phyloP scores from a whole-genome alignment of 1,284 basidiomycete genomes.

The Ganoderma meredithae region DNA sequence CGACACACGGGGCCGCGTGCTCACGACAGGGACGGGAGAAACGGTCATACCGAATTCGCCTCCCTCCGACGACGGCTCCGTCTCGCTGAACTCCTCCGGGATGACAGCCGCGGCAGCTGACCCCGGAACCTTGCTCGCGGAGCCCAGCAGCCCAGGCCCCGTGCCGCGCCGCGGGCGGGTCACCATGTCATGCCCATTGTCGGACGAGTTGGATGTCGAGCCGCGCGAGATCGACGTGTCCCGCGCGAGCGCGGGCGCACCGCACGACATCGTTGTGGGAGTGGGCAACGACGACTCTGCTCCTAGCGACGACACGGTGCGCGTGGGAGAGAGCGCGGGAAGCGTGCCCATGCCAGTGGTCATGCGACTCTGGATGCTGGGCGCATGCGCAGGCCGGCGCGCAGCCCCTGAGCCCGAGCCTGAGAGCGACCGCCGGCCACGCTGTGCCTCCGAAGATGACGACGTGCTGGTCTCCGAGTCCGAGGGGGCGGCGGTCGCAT shows the following conservation, averaged over 20 bases:
- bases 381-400: constrained; percentile 17
- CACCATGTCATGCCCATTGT: constrained; percentile 21
- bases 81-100: constrained; percentile 30
- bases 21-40: not conserved
- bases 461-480: constrained; percentile 25
- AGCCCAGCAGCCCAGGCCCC: constrained; percentile 2
- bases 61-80: constrained; percentile 27
- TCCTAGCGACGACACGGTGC: constrained; percentile 36
- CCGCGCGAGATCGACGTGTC: constrained; percentile 30
- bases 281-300: constrained; percentile 35
- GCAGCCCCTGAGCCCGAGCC: not conserved
- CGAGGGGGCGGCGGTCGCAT: constrained; percentile 13
- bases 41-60: constrained; percentile 20
- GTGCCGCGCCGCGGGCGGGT: constrained; percentile 13
- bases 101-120: constrained; percentile 14
- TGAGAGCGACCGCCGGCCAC: constrained; percentile 8
- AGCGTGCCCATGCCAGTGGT: constrained; percentile 20
- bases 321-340: constrained; percentile 41
- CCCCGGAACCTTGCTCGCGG: constrained; percentile 5
- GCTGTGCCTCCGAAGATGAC: not conserved
- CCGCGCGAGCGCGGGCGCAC: constrained; percentile 11
- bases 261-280: constrained; percentile 35
- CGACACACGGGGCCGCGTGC: not conserved
- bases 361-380: constrained; percentile 18
- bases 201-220: constrained; percentile 30